Conservation (phyloP, 139 green algal species). For the Micractinium sp. region DNA sequence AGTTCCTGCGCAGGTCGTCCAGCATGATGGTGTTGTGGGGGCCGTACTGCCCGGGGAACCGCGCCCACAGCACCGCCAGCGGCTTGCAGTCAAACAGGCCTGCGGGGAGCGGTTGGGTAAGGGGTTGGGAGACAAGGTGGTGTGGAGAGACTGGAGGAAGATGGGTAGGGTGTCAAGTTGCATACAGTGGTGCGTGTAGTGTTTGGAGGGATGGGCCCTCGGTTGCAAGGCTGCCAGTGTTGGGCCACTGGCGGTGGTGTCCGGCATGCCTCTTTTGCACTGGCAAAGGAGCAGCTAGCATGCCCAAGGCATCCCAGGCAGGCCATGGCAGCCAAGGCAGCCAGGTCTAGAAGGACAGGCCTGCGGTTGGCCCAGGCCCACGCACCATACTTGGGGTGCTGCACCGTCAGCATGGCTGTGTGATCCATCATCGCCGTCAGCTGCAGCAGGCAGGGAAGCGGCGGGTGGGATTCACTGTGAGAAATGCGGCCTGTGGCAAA, state of each 20-base stretch:
- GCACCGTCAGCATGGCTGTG: constrained; percentile 88
- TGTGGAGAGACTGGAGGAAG: too few relatives aligned
- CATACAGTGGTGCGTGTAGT: neutral
- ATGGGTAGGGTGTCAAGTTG: too few relatives aligned
- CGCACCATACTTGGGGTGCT: constrained; percentile 63
- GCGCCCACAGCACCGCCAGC: constrained; percentile 83
- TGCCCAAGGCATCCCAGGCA: neutral
- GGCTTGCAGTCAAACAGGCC: constrained; percentile 98
- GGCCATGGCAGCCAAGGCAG: neutral
- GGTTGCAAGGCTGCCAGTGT: too few relatives aligned
- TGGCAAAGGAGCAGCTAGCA: too few relatives aligned
- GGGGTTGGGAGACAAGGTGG: neutral
- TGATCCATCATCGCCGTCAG: constrained; percentile 69
- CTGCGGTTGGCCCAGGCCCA: neutral
- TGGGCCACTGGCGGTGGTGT: too few relatives aligned
- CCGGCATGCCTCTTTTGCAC: too few relatives aligned
- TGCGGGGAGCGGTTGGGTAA: neutral
- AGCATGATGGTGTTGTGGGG: constrained; percentile 92
- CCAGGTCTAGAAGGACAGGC: neutral
- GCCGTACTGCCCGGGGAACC: constrained; percentile 67
- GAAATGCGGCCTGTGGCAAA: too few relatives aligned
- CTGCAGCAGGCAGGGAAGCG: too few relatives aligned
- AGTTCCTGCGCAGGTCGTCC: constrained; percentile 95
- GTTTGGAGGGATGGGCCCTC: too few relatives aligned
- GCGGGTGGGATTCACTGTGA: too few relatives aligned